Conservation (phyloP, 2,329 filamentous ascomycete species). For the Colletotrichum sp. region DNA sequence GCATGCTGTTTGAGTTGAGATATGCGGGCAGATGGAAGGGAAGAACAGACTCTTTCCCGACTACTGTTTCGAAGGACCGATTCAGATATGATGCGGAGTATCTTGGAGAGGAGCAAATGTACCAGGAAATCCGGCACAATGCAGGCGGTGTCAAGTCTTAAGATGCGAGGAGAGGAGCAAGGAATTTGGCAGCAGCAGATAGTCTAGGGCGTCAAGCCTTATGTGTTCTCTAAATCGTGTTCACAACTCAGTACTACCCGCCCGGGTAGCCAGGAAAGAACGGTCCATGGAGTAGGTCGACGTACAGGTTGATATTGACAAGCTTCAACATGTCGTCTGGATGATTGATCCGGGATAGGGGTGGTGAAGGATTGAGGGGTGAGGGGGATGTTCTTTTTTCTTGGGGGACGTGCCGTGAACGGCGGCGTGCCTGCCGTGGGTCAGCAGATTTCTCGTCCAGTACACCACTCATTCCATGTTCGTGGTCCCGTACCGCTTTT, state of each 20-base stretch:
- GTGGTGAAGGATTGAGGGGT: too few relatives aligned
- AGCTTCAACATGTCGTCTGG: too few relatives aligned
- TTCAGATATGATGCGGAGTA: background rate
- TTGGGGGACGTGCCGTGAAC: too few relatives aligned
- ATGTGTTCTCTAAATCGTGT: background rate
- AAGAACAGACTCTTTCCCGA: background rate
- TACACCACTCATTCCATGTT: too few relatives aligned
- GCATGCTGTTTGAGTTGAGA: background rate
- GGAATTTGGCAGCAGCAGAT: background rate
- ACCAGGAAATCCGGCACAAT: background rate
- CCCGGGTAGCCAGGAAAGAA: too few relatives aligned
- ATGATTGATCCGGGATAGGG: too few relatives aligned
- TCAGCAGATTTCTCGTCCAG: too few relatives aligned
- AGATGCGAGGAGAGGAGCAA: background rate
- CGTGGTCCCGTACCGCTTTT: too few relatives aligned
- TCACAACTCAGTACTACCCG: background rate
- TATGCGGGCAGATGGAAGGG: background rate
- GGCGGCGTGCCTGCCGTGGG: too few relatives aligned
- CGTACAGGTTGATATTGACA: too few relatives aligned
- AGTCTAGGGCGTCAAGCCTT: background rate
- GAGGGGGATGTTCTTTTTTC: too few relatives aligned
- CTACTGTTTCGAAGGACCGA: background rate
- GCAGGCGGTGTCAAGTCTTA: background rate
- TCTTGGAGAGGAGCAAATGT: background rate
- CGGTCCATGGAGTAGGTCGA: too few relatives aligned